Evolutionary conservation across 371 early-diverging fungal genomes (phyloP), one percentile per base, ranked within the genome.

Genomic region (Mucor mucedo): DNA sequence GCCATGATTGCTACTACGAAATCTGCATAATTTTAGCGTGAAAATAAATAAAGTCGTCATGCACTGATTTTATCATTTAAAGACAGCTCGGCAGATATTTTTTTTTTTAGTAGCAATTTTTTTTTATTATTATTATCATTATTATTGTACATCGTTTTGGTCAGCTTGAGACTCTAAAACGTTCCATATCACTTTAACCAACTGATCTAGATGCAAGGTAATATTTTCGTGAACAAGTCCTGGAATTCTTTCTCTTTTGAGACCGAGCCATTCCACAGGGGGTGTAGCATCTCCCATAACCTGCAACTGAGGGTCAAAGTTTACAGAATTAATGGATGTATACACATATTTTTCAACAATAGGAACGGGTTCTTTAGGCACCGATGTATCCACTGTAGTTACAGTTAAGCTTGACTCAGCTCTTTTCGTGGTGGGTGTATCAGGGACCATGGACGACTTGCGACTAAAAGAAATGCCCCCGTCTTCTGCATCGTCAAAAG

Each of bases 241-340:
- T 13, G 87, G 87, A 4, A 87, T 58, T 30, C 77, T 75, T 54
- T 84, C 83, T 59, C 83, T 71, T 58, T 78, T 80, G 4, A 87
- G 62, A 8, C 86, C 86, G 2, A 85, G 63, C 87, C 87, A 87
- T 70, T 87, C 87, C 6, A 87, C 77, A 27, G 87, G 84, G 13
- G 87, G 87, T 5, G 87, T 87, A 0, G 87, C 87, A 58, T 87
- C 87, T 1, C 84, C 87, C 84, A 87, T 83, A 5, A 81, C 62
- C 59, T 77, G 76, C 41, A 87, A 59, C 54, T 85, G 84, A 45
- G 85, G 85, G 28, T 81, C 68, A 39, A 87, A 79, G 40, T 74
- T 68, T 4, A 84, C 80, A 27, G 83, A 73, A 29, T 69, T 71
- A 7, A 73, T 50, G 0, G 83, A 60, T 1, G 59, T 54, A 59